These are phyloP conservation scores for Hypericum perforatum DNA, from an alignment of 345 rosid species.

Conservation along the genomic window DNA sequence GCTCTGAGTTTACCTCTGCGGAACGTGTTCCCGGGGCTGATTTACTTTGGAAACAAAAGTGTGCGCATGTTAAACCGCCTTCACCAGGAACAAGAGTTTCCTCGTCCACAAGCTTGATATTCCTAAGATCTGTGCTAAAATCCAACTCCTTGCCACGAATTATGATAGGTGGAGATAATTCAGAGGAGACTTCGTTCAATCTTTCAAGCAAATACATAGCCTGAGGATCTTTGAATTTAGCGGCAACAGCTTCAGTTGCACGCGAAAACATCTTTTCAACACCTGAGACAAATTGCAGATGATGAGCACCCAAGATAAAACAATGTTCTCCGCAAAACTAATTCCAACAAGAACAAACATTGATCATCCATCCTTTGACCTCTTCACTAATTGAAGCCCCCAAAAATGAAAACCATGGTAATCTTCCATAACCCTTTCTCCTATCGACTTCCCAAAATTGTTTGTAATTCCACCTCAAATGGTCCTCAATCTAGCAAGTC, in stretches of 20 bases:
- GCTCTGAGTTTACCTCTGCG: slow-evolving; percentile 48
- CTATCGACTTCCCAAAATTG: too few species aligned
- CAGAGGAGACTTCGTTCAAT: slow-evolving; percentile 29
- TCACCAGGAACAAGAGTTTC: slow-evolving; percentile 24
- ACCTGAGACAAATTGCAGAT: slow-evolving; percentile 25
- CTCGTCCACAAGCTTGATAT: slow-evolving; percentile 34
- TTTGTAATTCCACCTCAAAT: too few species aligned
- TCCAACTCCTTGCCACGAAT: slow-evolving; percentile 48
- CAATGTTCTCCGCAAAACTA: not conserved
- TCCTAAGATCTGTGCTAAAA: slow-evolving; percentile 33
- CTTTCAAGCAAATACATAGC: slow-evolving; percentile 45
- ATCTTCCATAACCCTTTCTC: too few species aligned
- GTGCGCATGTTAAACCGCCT: slow-evolving; percentile 39
- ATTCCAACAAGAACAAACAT: too few species aligned
- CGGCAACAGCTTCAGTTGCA: slow-evolving; percentile 39
- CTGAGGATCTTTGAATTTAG: slow-evolving; percentile 54
- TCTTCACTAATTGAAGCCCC: too few species aligned
- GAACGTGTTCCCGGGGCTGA: slow-evolving; percentile 28
- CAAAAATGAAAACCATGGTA: too few species aligned
- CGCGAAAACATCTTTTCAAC: slow-evolving; percentile 33
- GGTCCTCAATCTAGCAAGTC: too few species aligned
- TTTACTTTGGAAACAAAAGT: slow-evolving; percentile 46
- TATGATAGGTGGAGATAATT: slow-evolving; percentile 35
- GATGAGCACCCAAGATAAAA: slow-evolving; percentile 10
- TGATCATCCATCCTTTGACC: too few species aligned